Evolutionary conservation across 106 monocot genomes (phyloP).

Genomic region (Apostasia shenzhenica): DNA sequence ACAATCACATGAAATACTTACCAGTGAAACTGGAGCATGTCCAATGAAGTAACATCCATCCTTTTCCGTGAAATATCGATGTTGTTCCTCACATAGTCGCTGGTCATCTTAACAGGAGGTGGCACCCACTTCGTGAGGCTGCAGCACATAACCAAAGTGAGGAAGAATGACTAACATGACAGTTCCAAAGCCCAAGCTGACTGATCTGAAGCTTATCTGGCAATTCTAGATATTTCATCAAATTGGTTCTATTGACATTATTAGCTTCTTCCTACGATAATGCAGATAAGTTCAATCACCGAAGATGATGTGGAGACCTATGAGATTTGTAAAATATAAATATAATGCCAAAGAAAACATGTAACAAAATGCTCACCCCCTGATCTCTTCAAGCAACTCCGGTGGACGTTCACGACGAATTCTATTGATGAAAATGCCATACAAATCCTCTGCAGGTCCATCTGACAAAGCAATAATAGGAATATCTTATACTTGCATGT

Average conservation of each 20-base stretch:
- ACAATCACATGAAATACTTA: conserved; percentile 14
- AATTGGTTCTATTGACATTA: too few relatives aligned
- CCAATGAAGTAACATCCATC: conserved; percentile 89
- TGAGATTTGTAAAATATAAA: too few relatives aligned
- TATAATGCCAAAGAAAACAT: too few relatives aligned
- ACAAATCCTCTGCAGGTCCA: conserved; percentile 96
- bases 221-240: too few relatives aligned
- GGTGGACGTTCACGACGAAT: conserved; percentile 82
- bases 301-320: too few relatives aligned
- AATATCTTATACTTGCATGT: not conserved
- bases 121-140: conserved; percentile 98
- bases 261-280: too few relatives aligned
- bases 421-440: conserved; percentile 93
- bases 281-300: too few relatives aligned
- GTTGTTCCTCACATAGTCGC: conserved; percentile 64
- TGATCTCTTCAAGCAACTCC: conserved; percentile 75
- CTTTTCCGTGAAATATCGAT: conserved; percentile 79
- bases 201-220: too few relatives aligned
- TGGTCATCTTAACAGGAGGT: conserved; percentile 94
- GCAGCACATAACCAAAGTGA: conserved; percentile 3
- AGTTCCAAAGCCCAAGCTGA: too few relatives aligned
- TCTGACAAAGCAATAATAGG: conserved; percentile 35
- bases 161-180: too few relatives aligned
- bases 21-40: conserved; percentile 99
- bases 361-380: conserved; percentile 42